Conservation (phyloP, 192 early-diverging fungal species). For the Coemansia sp. region DNA sequence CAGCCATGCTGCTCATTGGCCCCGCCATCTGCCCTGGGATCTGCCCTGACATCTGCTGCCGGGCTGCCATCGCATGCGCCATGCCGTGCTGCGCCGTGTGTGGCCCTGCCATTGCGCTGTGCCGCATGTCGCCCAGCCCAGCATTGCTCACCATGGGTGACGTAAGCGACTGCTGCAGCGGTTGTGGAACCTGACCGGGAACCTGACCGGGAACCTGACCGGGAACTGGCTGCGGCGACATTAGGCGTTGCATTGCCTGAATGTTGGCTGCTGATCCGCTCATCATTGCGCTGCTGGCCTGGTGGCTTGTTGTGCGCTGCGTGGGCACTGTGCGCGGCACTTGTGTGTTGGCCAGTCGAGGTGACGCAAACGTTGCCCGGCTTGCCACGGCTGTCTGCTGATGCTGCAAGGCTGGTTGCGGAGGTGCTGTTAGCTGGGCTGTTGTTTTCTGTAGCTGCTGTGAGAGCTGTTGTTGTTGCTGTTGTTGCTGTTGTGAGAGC, state of each 20-base stretch:
- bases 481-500: slow-evolving; percentile 13
- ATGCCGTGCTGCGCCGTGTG: slow-evolving; percentile 6
- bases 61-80: neutral
- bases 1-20: slow-evolving; percentile 13
- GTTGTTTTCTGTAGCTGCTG: neutral
- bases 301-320: slow-evolving; percentile 22
- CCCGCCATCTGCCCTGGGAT: slow-evolving; percentile 6
- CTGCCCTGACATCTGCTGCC: slow-evolving; percentile 9
- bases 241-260: slow-evolving; percentile 31
- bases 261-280: slow-evolving; percentile 7
- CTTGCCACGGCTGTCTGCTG: slow-evolving; percentile 9
- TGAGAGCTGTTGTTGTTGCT: neutral
- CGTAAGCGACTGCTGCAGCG: slow-evolving; percentile 1
- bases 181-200: neutral
- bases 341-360: slow-evolving; percentile 14
- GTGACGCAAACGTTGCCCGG: slow-evolving; percentile 21
- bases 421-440: neutral
- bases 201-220: slow-evolving; percentile 8
- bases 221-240: slow-evolving; percentile 29
- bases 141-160: slow-evolving; percentile 32
- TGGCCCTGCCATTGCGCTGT: slow-evolving; percentile 3
- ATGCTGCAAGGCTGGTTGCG: neutral
- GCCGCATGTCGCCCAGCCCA: neutral
- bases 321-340: slow-evolving; percentile 37
- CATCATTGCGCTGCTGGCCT: neutral